phyloP scores from a whole-genome alignment of 352 stramenopile genomes.

The Saprolegnia diclina region DNA sequence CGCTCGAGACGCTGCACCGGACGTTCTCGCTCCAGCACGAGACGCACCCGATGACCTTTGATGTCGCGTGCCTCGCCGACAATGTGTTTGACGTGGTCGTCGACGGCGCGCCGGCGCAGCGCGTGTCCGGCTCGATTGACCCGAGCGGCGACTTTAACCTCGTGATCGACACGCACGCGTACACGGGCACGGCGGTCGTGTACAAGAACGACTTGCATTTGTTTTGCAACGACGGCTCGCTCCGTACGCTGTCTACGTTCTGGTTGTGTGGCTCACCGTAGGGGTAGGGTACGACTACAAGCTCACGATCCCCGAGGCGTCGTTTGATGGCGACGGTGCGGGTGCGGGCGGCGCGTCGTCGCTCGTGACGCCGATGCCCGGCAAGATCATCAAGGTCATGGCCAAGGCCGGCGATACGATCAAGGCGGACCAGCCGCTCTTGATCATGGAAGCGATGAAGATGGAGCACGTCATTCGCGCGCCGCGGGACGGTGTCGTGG shows the following conservation, averaged over 20 bases:
- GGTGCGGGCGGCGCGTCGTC: conserved; percentile 39
- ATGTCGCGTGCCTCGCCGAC: conserved; percentile 39
- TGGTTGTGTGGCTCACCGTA: not conserved
- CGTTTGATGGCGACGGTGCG: conserved; percentile 16
- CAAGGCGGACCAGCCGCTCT: conserved; percentile 77
- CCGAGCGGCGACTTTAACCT: conserved; percentile 57
- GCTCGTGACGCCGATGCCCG: conserved; percentile 91
- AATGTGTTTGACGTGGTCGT: conserved; percentile 44
- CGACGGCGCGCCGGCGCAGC: conserved; percentile 28
- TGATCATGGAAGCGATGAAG: conserved; percentile 98
- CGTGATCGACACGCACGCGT: conserved; percentile 54
- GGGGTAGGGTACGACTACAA: conserved; percentile 65
- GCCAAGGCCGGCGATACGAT: conserved; percentile 85
- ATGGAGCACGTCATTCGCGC: conserved; percentile 90
- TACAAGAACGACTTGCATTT: conserved; percentile 64
- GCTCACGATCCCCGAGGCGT: conserved; percentile 52
- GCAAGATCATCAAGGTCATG: conserved; percentile 90
- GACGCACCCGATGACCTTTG: conserved; percentile 35
- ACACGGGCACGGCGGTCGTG: conserved; percentile 59
- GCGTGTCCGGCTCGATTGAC: conserved; percentile 36
- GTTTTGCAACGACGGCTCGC: conserved; percentile 66
- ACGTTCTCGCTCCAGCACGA: conserved; percentile 50
- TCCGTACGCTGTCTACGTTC: conserved; percentile 29
- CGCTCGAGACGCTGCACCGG: conserved; percentile 47
- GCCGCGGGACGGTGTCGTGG: conserved; percentile 62